Base-by-base conservation (phyloP, 345 rosid species). In the Physaria fendleri region DNA sequence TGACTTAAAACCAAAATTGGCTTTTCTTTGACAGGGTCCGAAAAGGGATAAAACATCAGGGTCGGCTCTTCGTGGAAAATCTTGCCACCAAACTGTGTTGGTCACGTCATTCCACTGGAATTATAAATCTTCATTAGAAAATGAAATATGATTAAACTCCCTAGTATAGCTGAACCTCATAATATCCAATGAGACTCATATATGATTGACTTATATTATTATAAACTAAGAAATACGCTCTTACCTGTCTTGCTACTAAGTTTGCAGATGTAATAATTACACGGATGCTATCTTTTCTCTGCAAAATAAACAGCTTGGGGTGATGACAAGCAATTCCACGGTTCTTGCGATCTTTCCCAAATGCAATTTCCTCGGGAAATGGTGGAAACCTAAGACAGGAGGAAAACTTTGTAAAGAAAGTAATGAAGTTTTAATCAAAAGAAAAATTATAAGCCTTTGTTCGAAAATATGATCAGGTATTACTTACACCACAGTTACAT, bases 21-120 rank as follows among this genome's bases (percentile, higher is more conserved):
- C 15, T 72, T 71, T 75, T 74, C 62, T 66, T 50, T 20, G 20
- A 65, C 74, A 50, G 64, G 59, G 79, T 39, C 73, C 27, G 65
- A 91, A 91, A 70, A 91, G 85, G 53, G 96, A 82, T 48, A 73
- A 77, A 66, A 76, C 68, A 77, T 83, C 82, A 47, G 95, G 83
- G 12, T 67, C 69, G 49, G 70, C 58, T 79, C 87, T 79, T 29
- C 71, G 59, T 29, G 95, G 98, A 54, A 91, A 91, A 75, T 91
- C 96, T 91, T 91, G 96, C 98, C 98, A 91, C 98, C 96, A 91
- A 57, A 91, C 51, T 4, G 90, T 85, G 74, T 91, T 91, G 47
- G 98, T 91, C 70, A 88, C 90, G 43, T 64, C 81, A 66, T 78
- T 78, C 98, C 98, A 91, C 98, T 91, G 90, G 42, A 73, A 55